Base-by-base conservation (phyloP, 2,329 filamentous ascomycete genomes). In the Zasmidium angulare region DNA sequence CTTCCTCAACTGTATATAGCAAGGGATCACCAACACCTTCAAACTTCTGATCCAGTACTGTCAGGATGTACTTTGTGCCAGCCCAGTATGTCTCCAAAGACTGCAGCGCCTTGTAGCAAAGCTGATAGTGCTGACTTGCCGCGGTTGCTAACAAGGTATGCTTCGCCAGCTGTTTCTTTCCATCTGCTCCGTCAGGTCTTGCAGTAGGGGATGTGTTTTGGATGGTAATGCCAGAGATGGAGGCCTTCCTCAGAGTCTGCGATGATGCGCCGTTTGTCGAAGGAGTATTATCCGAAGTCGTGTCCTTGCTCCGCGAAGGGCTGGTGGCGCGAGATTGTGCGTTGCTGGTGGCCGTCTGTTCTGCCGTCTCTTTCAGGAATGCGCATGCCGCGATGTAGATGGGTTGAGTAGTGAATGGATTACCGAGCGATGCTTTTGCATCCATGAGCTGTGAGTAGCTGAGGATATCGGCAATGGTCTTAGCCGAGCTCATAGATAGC, bases 311-410 rank as follows among this genome's bases (percentile, higher is more conserved):
- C 1, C 63, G 50, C 29, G 55, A 50, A 36, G 86, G 84, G 55
- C 86, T 81, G 31, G 31, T 64, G 10, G 68, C 63, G 10, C 72
- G 66, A 0, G 88, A 90, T 24, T 87, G 72, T 21, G 60, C 81
- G 59, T 87, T 81, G 2, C 82, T 85, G 0, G 88, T 88, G 21
- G 78, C 77, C 0, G 88, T 87, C 62, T 86, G 87, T 14, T 88
- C 84, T 2, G 86, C 87, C 3, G 89, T 91, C 71, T 96, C 91
- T 77, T 91, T 91, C 17, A 96, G 78, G 67, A 96, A 96, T 0
- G 91, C 91, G 70, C 91, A 96, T 0, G 91, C 91, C 0, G 91
- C 91, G 61, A 96, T 93, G 68, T 96, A 96, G 69, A 96, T 96
- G 0, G 91, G 91, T 73, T 96, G 91, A 50, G 89, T 79, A 0